These are phyloP conservation scores for Rhodomyrtus psidioides DNA, from an alignment of 441 rosid genomes.

Conservation along the genomic window DNA sequence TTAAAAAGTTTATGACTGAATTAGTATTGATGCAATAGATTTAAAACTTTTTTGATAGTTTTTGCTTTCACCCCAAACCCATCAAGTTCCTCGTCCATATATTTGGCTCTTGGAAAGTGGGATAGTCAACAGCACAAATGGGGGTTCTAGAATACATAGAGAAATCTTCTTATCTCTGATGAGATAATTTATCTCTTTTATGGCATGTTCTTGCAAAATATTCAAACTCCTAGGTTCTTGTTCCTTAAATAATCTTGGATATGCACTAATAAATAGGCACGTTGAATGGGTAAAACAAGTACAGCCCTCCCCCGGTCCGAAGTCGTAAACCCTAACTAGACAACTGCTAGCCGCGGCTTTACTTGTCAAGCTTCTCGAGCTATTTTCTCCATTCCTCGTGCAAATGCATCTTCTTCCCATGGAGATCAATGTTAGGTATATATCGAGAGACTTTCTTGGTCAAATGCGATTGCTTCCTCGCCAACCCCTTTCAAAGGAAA, in stretches of 20 bases:
- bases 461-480: background rate
- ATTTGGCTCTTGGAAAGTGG: background rate
- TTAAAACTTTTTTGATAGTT: too few species aligned
- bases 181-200: too few species aligned
- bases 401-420: background rate
- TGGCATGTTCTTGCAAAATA: too few species aligned
- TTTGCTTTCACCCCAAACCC: background rate
- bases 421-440: background rate
- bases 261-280: background rate
- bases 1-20: too few species aligned
- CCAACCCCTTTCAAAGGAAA: background rate
- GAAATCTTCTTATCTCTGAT: too few species aligned
- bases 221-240: background rate
- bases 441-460: background rate
- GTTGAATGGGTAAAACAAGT: background rate
- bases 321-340: background rate
- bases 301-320: background rate
- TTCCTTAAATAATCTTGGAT: background rate
- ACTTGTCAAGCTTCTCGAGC: background rate
- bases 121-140: background rate
- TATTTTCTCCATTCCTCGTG: background rate
- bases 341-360: background rate
- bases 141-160: background rate
- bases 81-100: background rate
- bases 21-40: too few species aligned